Percentiles rank a stretch among this genome's conserved stretches.
These are phyloP conservation scores for Yarrowia sp. DNA, from an alignment of 805 yeast genomes.

Conservation along the genomic window DNA sequence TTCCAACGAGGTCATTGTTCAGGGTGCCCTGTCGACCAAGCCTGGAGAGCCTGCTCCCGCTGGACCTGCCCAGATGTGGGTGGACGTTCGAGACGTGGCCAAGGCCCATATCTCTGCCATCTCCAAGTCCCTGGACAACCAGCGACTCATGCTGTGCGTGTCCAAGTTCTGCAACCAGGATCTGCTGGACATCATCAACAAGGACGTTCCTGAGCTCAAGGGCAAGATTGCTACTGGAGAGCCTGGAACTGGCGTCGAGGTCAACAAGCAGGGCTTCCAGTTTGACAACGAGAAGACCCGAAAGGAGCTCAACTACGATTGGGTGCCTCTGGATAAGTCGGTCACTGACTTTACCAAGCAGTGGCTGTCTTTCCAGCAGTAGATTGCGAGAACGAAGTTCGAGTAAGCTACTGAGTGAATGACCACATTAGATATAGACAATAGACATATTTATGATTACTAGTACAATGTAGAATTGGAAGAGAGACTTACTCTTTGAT, in stretches of 20 bases:
- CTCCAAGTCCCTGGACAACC: conserved; percentile 45
- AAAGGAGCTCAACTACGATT: conserved; percentile 6
- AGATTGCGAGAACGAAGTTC: no score
- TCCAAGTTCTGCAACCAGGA: conserved; percentile 42
- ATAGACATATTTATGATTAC: not conserved
- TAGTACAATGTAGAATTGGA: no score
- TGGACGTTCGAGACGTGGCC: conserved; percentile 71
- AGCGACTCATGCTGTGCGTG: conserved; percentile 44
- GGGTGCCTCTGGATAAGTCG: conserved; percentile 22
- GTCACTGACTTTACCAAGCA: conserved; percentile 16
- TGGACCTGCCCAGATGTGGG: conserved; percentile 44
- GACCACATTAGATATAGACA: not conserved
- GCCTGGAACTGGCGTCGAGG: not conserved
- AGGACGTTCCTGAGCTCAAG: conserved; percentile 18
- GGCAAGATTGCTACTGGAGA: conserved; percentile 17
- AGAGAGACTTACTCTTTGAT: no score
- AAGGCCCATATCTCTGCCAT: conserved; percentile 61
- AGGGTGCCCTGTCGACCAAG: conserved; percentile 9
- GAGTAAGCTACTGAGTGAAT: no score
- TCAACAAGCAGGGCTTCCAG: conserved; percentile 5
- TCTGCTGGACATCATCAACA: conserved; percentile 42
- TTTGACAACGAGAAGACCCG: conserved; percentile 13
- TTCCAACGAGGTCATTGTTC: conserved; percentile 45
- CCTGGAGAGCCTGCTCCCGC: conserved; percentile 1
- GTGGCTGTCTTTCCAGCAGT: conserved; percentile 21